These are phyloP conservation scores for Synchytrium microbalum DNA, from an alignment of 371 early-diverging fungal genomes.

Conservation along the genomic window DNA sequence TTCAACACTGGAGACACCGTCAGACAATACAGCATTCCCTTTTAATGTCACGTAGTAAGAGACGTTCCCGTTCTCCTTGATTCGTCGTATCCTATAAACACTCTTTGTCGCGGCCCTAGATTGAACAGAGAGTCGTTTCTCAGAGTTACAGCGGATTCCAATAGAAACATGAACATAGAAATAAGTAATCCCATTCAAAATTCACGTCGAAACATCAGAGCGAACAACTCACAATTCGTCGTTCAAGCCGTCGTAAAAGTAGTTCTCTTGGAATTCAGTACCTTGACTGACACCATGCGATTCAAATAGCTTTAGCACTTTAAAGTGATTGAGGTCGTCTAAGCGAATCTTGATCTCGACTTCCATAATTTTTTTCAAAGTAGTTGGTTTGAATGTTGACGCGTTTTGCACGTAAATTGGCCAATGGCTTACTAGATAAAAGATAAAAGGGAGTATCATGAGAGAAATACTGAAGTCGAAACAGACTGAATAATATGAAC, in stretches of 20 bases:
- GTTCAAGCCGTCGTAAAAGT: not conserved
- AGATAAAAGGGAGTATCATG: no score
- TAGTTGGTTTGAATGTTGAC: no score
- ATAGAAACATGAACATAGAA: no score
- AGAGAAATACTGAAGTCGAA: no score
- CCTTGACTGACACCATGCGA: not conserved
- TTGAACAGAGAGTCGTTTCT: not conserved
- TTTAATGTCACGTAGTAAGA: not conserved
- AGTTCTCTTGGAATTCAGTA: not conserved
- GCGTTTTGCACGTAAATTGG: no score
- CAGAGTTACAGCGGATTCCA: no score
- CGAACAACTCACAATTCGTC: not conserved
- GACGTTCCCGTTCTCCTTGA: not conserved
- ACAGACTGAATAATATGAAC: no score
- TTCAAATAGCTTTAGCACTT: not conserved
- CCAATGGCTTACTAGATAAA: no score
- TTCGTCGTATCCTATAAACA: not conserved
- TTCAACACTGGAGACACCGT: not conserved
- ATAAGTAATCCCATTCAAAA: no score
- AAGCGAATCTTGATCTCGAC: not conserved
- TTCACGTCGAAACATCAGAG: no score
- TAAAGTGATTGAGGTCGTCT: not conserved
- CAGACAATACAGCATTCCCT: not conserved
- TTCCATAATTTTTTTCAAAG: no score
- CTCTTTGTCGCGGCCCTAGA: not conserved